Evolutionary conservation across 1,284 basidiomycete species (phyloP).

Genomic region (Ceratobasidium sp.): DNA sequence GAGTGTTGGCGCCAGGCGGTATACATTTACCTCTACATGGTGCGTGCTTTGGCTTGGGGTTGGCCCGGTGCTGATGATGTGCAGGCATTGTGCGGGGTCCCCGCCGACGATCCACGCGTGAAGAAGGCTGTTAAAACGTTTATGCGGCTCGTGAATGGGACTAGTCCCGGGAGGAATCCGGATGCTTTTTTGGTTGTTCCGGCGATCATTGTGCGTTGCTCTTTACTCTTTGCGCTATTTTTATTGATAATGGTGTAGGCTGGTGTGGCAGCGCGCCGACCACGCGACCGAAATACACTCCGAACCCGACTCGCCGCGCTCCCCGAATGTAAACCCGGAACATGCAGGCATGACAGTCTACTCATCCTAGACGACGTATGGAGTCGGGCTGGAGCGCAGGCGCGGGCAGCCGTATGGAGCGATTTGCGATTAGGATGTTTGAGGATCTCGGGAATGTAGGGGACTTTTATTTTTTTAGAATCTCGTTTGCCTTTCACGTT

Average conservation of each 20-base stretch:
- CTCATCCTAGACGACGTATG: neutral
- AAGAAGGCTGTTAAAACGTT: conserved; percentile 13
- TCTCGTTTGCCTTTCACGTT: too few relatives aligned
- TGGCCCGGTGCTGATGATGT: neutral
- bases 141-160: conserved; percentile 9
- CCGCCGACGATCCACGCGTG: neutral
- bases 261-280: conserved; percentile 1
- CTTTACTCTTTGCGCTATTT: neutral
- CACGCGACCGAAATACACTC: neutral
- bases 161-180: conserved; percentile 9
- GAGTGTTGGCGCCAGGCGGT: conserved; percentile 17
- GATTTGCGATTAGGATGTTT: neutral
- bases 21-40: conserved; percentile 23
- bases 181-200: conserved; percentile 11
- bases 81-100: conserved; percentile 11
- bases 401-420: conserved; percentile 2
- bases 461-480: neutral
- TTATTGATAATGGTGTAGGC: neutral
- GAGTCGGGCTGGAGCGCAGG: neutral
- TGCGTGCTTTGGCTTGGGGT: neutral
- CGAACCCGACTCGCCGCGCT: neutral
- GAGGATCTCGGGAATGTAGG: conserved; percentile 1
- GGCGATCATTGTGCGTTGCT: conserved; percentile 7
- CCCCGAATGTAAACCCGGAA: conserved; percentile 15
- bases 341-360: neutral